Base-by-base conservation (phyloP, 1,284 basidiomycete species). In the Marasmius oreades region DNA sequence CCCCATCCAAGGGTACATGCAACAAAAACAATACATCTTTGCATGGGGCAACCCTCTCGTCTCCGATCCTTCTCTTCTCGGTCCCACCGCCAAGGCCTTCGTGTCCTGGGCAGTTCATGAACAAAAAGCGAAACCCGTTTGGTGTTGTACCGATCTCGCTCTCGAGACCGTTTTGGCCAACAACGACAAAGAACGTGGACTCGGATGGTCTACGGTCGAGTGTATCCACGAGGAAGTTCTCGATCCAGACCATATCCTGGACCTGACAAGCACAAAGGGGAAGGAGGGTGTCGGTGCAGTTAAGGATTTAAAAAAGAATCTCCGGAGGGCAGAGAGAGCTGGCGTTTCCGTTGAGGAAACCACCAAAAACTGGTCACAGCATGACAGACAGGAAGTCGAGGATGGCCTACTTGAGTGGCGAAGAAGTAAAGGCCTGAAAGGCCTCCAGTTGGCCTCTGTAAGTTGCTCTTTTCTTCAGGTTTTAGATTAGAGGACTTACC, bases 211-310 rank as follows among this genome's bases (percentile, higher is more conserved):
- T 37, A 70, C 71, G 4, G 69, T 78, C 31, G 68, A 69, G 45
- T 80, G 77, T 56, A 76, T 79, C 52, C 72, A 72, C 50, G 77
- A 79, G 55, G 75, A 77, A 54, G 63, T 73, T 24, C 56, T 79
- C 5, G 69, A 79, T 54, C 73, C 77, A 0, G 67, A 66, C 2
- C 72, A 74, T n/a, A n/a, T n/a, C n/a, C n/a, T n/a, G n/a, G n/a
- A n/a, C n/a, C n/a, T n/a, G n/a, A n/a, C n/a, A n/a, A n/a, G n/a
- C n/a, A n/a, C n/a, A n/a, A n/a, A n/a, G n/a, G n/a, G n/a, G n/a
- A n/a, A n/a, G n/a, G n/a, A n/a, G n/a, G n/a, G n/a, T n/a, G n/a
- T n/a, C n/a, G n/a, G n/a, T n/a, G n/a, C n/a, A n/a, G n/a, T n/a
- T n/a, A n/a, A n/a, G n/a, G n/a, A n/a, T n/a, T n/a, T n/a, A n/a